These are phyloP conservation scores for Cardamine resedifolia DNA, from an alignment of 345 rosid species.

Conservation along the genomic window DNA sequence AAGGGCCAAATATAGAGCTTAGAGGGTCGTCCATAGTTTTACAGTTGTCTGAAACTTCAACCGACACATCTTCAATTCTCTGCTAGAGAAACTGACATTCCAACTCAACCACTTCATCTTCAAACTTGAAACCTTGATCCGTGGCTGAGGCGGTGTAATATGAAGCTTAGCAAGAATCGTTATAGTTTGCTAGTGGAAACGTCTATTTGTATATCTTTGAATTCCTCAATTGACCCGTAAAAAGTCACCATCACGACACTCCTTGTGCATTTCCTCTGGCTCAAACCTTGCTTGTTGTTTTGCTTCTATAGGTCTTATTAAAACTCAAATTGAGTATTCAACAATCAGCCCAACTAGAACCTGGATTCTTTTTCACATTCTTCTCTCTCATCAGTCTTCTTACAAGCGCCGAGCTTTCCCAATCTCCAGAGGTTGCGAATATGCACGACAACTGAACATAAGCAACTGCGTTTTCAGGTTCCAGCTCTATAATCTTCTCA, in stretches of 20 bases:
- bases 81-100: background rate
- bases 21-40: background rate
- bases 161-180: background rate
- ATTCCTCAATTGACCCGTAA: background rate
- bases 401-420: conserved; percentile 69
- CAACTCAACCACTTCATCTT: background rate
- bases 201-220: background rate
- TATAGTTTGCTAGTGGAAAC: background rate
- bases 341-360: conserved; percentile 34
- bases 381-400: conserved; percentile 29
- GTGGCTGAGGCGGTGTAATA: background rate
- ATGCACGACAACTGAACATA: conserved; percentile 68
- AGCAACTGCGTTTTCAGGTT: conserved; percentile 77
- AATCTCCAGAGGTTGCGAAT: conserved; percentile 70
- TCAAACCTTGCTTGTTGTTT: background rate
- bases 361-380: conserved; percentile 26
- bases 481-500: conserved; percentile 62
- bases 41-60: background rate
- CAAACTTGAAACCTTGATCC: background rate
- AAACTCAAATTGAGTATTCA: conserved; percentile 17
- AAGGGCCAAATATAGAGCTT: background rate
- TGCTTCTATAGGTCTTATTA: background rate
- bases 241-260: background rate
- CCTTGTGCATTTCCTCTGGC: background rate
- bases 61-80: background rate